Evolutionary conservation across 306 rosid genomes (phyloP).

Genomic region (Ormosia semicastrata): DNA sequence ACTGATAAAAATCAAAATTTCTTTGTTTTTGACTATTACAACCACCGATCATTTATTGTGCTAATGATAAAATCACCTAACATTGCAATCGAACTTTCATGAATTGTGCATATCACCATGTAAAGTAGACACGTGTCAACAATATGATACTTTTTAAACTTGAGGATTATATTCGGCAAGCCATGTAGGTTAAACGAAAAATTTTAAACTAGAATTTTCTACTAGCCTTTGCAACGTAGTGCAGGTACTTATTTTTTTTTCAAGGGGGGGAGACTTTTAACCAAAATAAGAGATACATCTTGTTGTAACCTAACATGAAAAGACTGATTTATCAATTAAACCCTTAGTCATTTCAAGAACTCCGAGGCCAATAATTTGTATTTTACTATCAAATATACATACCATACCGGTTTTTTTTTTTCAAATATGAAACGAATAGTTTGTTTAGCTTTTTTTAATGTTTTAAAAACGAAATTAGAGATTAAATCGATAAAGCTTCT

Average conservation of each 20-base stretch:
- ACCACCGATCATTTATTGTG: conserved; percentile 43
- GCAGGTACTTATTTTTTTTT: background rate
- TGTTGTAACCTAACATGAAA: background rate
- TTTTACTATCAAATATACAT: background rate
- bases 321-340: background rate
- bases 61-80: conserved; percentile 29
- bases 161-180: background rate
- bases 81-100: background rate
- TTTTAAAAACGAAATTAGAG: too few relatives aligned
- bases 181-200: background rate
- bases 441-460: too few relatives aligned
- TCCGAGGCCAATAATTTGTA: background rate
- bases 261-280: background rate
- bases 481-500: too few relatives aligned
- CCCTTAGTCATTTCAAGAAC: background rate
- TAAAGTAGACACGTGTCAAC: background rate
- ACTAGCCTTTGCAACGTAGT: background rate
- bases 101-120: background rate
- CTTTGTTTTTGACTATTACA: conserved; percentile 46
- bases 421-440: too few relatives aligned
- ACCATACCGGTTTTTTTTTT: background rate
- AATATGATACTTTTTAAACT: background rate
- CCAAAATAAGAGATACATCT: background rate
- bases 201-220: background rate
- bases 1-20: conserved; percentile 44